Evolutionary conservation across 106 monocot genomes (phyloP).

Genomic region (Allium sativum): DNA sequence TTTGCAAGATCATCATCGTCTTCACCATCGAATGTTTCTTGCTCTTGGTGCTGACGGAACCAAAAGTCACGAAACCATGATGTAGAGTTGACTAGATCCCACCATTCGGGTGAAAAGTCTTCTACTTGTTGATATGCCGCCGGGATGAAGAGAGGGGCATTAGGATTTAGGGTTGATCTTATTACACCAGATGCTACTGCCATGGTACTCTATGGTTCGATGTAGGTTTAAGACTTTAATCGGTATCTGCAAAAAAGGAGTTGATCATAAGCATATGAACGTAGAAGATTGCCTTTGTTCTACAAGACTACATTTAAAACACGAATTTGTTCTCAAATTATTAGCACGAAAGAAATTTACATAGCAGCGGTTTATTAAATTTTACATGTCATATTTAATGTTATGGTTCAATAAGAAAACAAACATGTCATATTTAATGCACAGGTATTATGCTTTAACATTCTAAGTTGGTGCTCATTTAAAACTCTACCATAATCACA

Average conservation of each 20-base stretch:
- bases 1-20: conserved; percentile 38
- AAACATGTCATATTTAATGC: not conserved
- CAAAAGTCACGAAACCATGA: conserved; percentile 89
- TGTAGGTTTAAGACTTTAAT: not conserved
- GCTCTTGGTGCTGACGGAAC: conserved; percentile 67
- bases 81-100: conserved; percentile 69
- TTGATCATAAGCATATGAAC: not conserved
- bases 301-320: not conserved
- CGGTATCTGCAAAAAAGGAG: not conserved
- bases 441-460: too few relatives aligned
- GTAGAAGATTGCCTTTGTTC: not conserved
- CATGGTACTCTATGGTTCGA: conserved; percentile 28
- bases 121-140: conserved; percentile 76
- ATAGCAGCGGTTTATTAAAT: not conserved
- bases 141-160: conserved; percentile 85
- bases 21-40: conserved; percentile 40
- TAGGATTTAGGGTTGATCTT: conserved; percentile 61
- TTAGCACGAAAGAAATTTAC: not conserved
- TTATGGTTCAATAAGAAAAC: not conserved
- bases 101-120: conserved; percentile 93
- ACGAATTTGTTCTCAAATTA: not conserved
- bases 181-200: conserved; percentile 47
- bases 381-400: not conserved
- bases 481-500: too few relatives aligned
- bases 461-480: too few relatives aligned